Evolutionary conservation across 75 land plant species (phyloP).

Genomic region (Larix kaempferi): DNA sequence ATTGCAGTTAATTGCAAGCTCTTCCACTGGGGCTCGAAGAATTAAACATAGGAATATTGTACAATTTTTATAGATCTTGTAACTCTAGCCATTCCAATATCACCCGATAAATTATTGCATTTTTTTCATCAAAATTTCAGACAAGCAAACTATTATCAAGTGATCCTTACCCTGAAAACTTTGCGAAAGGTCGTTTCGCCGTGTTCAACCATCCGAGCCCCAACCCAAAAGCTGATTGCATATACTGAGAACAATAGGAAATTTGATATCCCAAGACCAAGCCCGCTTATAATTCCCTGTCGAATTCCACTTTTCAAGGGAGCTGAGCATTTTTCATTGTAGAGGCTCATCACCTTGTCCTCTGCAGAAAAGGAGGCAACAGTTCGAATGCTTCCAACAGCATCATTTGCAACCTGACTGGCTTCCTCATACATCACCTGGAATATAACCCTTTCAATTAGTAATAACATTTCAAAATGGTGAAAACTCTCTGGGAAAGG

Average conservation of each 20-base stretch:
- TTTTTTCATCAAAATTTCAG: no score
- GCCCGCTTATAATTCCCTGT: conserved; percentile 54
- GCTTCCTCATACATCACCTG: conserved; percentile 61
- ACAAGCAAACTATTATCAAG: no score
- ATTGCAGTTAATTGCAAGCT: no score
- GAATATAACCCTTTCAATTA: background rate
- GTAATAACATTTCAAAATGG: no score
- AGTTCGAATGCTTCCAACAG: conserved; percentile 63
- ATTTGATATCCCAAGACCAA: conserved; percentile 44
- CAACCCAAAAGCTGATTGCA: conserved; percentile 49
- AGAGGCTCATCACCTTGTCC: conserved; percentile 42
- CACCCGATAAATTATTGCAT: no score
- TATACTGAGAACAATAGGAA: conserved; percentile 41
- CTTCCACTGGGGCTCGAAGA: no score
- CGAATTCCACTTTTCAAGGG: conserved; percentile 43
- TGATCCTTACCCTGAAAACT: conserved; percentile 48
- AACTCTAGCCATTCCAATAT: no score
- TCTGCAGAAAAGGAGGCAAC: conserved; percentile 66
- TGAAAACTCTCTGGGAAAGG: background rate
- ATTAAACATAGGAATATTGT: no score
- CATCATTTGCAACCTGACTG: conserved; percentile 66
- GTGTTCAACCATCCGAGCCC: conserved; percentile 35
- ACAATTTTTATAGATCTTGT: no score
- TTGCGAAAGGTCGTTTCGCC: conserved; percentile 24
- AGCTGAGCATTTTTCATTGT: conserved; percentile 36